Base-by-base conservation (phyloP, 2,329 filamentous ascomycete species). In the Paraphaeosphaeria sporulosa region DNA sequence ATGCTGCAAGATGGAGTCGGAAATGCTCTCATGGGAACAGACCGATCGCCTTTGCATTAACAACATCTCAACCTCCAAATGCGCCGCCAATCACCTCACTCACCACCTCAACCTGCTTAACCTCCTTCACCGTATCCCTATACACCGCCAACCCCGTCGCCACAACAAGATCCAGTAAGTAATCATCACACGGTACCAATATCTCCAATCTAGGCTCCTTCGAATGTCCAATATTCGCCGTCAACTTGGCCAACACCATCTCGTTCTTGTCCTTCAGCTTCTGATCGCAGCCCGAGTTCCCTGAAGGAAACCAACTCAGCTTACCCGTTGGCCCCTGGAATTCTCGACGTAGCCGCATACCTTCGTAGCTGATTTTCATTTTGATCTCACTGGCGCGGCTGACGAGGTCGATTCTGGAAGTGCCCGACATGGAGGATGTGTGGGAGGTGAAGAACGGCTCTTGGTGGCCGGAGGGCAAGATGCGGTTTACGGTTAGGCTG, bases 61-160 rank as follows among this genome's bases (percentile, higher is more conserved):
- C 5, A 30, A 30, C 23, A 27, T 30, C 44, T 47, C 23, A 47
- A 10, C 27, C 48, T 25, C 48, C 48, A 38, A 51, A 19, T n/a
- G 40, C 32, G 10, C 21, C 13, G 8, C n/a, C 19, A 15, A 38
- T 12, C 4, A 38, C 21, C 48, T 51, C 15, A 25, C 32, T 32
- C n/a, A 21, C 44, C 12, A 4, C 7, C 9, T 5, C 21, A 7
- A 21, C 21, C 4, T 52, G 34, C 49, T 42, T 10, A 8, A 4
- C 36, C 36, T 42, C 49, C 34, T 52, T 52, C 36, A 42, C 23
- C 21, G 34, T 34, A 19, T 42, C 49, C 15, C 12, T 23, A 40
- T 51, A 40, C 49, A 51, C 49, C 9, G n/a, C 13, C 13, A 51
- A n/a, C 34, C 49, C 49, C 19, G 49, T 51, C n/a, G 34, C 49